Base-by-base conservation (phyloP, 225 moss, liverwort and hornwort genomes). In the Sphagnum contortum region DNA sequence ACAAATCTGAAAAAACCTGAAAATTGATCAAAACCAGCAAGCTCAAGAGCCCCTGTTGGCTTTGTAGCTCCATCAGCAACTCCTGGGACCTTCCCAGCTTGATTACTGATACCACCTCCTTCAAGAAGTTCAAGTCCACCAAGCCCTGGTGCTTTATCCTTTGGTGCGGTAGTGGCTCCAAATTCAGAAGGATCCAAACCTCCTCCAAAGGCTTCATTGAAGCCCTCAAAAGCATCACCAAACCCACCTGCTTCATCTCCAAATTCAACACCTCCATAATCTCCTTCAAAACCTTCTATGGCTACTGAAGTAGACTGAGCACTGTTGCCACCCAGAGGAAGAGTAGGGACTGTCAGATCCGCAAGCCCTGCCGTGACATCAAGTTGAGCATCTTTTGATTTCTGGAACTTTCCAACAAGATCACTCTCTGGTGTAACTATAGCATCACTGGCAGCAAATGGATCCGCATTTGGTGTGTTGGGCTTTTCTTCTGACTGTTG, bases 211-310 rank as follows among this genome's bases (percentile, higher is more conserved):
- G 98, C 98, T 72, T 86, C 93, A 49, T 87, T 93, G 50, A 99
- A 79, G 59, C 98, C 98, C 75, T 99, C 98, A 68, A 99, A 99
- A 48, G 93, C 88, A 81, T 82, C 90, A 70, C 98, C 98, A 71
- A 99, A 89, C 9, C 98, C 93, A 76, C 98, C 93, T 73, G 89
- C 87, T n/a, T 91, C 87, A 63, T 91, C 94, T 75, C 90, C 98
- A 63, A 93, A 99, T 61, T 93, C 77, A 13, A 99, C 89, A 11
- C 89, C 91, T 68, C 93, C 98, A 70, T 93, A 99, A 65, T 93
- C 91, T 71, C 93, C 98, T 81, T 93, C 98, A 75, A 99, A 99
- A 52, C 98, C 98, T 70, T 93, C 98, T 48, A 99, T 89, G 59
- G 72, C 77, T 58, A 87, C 87, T 56, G 71, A 80, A 45, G 83